Conservation (phyloP, 805 yeast species). For the Metschnikowia peoriensis region DNA sequence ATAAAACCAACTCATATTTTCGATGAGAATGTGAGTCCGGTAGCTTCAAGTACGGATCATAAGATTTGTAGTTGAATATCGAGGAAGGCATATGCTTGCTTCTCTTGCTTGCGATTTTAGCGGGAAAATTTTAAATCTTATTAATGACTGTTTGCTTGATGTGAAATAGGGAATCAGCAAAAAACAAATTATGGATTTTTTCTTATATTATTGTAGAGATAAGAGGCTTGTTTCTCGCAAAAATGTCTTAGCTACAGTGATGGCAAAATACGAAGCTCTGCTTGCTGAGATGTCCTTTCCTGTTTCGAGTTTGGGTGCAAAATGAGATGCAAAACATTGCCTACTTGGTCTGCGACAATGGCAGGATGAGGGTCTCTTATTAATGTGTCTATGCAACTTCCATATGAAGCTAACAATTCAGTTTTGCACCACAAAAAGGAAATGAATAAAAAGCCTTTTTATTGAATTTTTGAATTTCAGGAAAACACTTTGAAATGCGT, state of each 20-base stretch:
- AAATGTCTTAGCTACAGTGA: too few relatives aligned
- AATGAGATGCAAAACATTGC: constrained; percentile 1
- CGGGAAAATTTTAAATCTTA: background rate
- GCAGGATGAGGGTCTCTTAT: background rate
- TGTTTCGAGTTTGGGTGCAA: constrained; percentile 10
- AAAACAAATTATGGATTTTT: too few relatives aligned
- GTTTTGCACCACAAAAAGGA: too few relatives aligned
- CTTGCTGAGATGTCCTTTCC: constrained; percentile 2
- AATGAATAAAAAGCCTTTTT: too few relatives aligned
- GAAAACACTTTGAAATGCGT: too few relatives aligned
- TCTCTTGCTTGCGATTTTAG: background rate
- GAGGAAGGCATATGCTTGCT: constrained; percentile 3
- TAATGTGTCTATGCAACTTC: background rate
- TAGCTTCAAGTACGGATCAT: constrained; percentile 6
- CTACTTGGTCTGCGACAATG: constrained; percentile 12
- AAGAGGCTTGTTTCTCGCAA: too few relatives aligned
- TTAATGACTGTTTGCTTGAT: background rate
- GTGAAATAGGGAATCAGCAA: too few relatives aligned
- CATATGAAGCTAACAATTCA: background rate
- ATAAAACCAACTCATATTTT: constrained; percentile 43
- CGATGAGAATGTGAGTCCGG: constrained; percentile 40
- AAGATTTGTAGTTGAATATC: constrained; percentile 1
- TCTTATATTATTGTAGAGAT: too few relatives aligned
- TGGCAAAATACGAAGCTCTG: background rate
- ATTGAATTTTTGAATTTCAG: too few relatives aligned